Conservation (phyloP, 2,329 filamentous ascomycete genomes). For the Trichoderma brevicompactum region DNA sequence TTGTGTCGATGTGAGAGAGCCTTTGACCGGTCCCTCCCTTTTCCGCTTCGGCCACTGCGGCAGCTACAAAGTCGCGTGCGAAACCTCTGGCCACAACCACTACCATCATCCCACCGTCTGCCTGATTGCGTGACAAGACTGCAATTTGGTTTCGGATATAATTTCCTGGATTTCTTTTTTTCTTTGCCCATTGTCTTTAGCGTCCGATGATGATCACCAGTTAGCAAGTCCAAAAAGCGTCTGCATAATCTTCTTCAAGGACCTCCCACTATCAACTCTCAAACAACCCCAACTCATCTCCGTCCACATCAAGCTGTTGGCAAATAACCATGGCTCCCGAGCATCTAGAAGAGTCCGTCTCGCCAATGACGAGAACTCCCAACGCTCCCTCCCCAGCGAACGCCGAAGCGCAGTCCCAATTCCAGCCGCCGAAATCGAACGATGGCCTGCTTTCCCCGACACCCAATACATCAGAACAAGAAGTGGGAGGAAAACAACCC, state of each 20-base stretch:
- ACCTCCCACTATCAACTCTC: neutral
- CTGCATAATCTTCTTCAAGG: neutral
- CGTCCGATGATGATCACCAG: constrained; percentile 1
- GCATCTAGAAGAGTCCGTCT: constrained; percentile 31
- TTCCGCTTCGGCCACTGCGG: constrained; percentile 16
- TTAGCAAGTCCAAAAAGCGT: neutral
- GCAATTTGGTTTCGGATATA: neutral
- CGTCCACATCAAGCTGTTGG: neutral
- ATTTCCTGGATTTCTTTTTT: neutral
- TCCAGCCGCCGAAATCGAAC: constrained; percentile 25
- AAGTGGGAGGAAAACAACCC: neutral
- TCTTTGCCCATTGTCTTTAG: neutral
- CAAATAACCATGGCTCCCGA: constrained; percentile 26
- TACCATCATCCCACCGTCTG: neutral
- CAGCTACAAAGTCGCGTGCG: constrained; percentile 14
- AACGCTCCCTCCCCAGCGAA: constrained; percentile 27
- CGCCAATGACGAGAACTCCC: constrained; percentile 32
- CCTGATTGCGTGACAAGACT: neutral
- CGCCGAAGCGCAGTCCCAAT: constrained; percentile 24
- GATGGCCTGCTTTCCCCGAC: constrained; percentile 27
- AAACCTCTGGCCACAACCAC: neutral
- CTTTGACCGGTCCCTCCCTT: constrained; percentile 23
- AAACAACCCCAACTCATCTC: neutral
- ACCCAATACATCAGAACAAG: constrained; percentile 10
- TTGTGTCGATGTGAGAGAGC: neutral